Base-by-base conservation (phyloP, 441 rosid genomes). In the Brassica balearica region DNA sequence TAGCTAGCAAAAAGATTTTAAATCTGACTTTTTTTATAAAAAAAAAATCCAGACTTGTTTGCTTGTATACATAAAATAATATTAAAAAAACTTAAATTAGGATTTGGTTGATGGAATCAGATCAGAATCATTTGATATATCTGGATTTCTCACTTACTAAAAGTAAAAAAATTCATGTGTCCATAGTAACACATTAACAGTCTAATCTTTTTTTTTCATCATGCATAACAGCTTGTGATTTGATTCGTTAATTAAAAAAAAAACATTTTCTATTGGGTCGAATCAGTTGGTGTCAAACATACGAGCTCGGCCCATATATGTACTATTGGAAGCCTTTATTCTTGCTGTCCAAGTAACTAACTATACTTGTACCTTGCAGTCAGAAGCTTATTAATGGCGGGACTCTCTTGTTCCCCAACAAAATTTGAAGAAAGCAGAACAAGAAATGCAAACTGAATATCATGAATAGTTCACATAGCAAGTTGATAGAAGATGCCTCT, bases 321-420 rank as follows among this genome's bases (percentile, higher is more conserved):
- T 34, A 22, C 7, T 25, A 15, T 3, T 8, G 4, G 5, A 17
- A 46, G 17, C 22, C 53, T 51, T n/a, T 20, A 10, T 67, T 41
- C 68, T 75, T 68, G 79, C 46, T 15, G 6, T 60, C 61, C 53
- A 76, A 68, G 79, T 68, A 68, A 62, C 11, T 71, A 11, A 4
- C n/a, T n/a, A n/a, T n/a, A 27, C 68, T 22, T 46, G 73, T 41
- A 64, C 41, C 7, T 58, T 77, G 63, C 20, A 11, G 53, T 60
- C 81, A 72, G 69, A 73, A 72, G 34, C 12, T 61, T 32, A 67
- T 22, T 46, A 78, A 73, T 68, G 78, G 78, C 78, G 82, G 82
- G 82, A 73, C 78, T 22, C 74, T 51, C n/a, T 3, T 68, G 74
- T 73, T 72, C 56, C 73, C 14, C 43, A n/a, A 38, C 9, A 48